Base-by-base conservation (phyloP, 768 basidiomycete species). In the Boletus insuetus region DNA sequence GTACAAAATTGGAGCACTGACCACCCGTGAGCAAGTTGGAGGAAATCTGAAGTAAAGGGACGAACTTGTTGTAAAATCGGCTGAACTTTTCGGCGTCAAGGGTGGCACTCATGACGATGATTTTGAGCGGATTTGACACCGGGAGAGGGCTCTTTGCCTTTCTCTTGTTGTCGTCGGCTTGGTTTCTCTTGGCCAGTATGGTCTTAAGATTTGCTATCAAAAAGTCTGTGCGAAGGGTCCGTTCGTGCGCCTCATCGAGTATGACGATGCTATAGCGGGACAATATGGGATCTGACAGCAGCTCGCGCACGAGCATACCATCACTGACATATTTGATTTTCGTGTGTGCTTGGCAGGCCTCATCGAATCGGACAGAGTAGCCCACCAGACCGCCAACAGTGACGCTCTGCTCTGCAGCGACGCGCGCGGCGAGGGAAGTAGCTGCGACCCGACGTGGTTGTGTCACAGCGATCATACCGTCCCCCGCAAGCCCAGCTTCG, bases 101-200 rank as follows among this genome's bases (percentile, higher is more conserved):
- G 8, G 97, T 98, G 4, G 97, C 97, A 70, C 92, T 94, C 97
- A 99, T 99, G 60, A 99, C 82, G 20, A 99, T 82, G 38, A 99
- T 81, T 70, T 95, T 98, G 56, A 99, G 80, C 16, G 89, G 87
- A 56, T 84, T 85, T 3, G 77, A 64, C 40, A 67, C 65, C 14
- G 68, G 63, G 2, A 64, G 61, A 16, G 73, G 67, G 14, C 65
- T 66, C 46, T 80, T 74, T 45, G 16, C 65, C 48, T 81, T 75
- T 40, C 66, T 73, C 61, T 83, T 85, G 39, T 74, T 74, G 49
- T 78, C 80, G 50, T 49, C 60, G 22, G 51, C 58, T 1, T 63
- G 65, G 61, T 92, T 94, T 60, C 96, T 76, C 49, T 76, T 71
- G 39, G 74, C 76, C 63, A 88, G 84, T 55, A 98, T 94, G 24